Evolutionary conservation across 164 flowering plant genomes (phyloP).

Genomic region (Berberis vulgaris): DNA sequence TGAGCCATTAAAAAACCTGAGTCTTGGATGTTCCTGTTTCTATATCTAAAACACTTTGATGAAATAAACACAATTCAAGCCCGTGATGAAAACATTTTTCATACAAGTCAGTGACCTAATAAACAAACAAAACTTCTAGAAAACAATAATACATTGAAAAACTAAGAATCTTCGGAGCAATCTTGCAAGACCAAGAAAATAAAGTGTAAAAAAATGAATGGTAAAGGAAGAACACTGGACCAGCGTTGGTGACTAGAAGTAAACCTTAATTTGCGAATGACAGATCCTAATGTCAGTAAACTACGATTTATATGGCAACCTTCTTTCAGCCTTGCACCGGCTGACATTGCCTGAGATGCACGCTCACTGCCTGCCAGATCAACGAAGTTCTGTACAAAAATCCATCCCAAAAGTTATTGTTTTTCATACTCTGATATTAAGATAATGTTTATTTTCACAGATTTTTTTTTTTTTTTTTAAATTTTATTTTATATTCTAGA

Average conservation of each 20-base stretch:
- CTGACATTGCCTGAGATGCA: conserved; percentile 82
- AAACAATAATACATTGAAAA: too few relatives aligned
- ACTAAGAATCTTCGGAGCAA: too few relatives aligned
- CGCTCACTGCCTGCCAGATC: conserved; percentile 99
- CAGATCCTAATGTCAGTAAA: conserved; percentile 85
- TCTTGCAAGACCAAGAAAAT: neutral
- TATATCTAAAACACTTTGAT: too few relatives aligned
- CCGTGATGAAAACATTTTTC: too few relatives aligned
- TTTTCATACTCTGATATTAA: neutral
- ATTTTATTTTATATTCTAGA: too few relatives aligned
- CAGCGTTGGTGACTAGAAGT: neutral
- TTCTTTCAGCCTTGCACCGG: conserved; percentile 86
- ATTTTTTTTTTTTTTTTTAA: too few relatives aligned
- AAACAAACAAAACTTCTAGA: too few relatives aligned
- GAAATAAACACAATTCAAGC: too few relatives aligned
- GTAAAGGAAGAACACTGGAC: neutral
- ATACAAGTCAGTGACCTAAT: too few relatives aligned
- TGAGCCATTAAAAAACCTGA: too few relatives aligned
- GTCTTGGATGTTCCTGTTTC: too few relatives aligned
- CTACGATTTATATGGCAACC: conserved; percentile 97
- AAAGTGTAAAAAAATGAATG: neutral
- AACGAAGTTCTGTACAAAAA: conserved; percentile 65
- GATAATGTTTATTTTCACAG: neutral
- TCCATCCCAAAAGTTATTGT: neutral
- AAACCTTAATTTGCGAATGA: conserved; percentile 90